Conservation (phyloP, 768 basidiomycete species). For the Chiua virens region DNA sequence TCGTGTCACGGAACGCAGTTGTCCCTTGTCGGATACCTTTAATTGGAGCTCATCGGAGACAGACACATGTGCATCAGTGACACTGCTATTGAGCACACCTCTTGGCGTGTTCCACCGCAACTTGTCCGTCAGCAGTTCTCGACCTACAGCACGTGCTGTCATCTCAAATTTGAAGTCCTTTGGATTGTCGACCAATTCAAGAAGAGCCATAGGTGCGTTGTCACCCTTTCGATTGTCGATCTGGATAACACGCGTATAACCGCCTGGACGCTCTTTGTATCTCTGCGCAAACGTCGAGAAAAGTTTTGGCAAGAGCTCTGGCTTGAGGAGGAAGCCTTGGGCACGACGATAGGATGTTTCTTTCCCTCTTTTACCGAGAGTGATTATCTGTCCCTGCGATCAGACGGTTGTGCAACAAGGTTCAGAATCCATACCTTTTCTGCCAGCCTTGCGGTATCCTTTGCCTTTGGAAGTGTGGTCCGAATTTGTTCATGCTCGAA, state of each 20-base stretch:
- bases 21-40: constrained; percentile 35
- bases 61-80: constrained; percentile 43
- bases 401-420: not conserved
- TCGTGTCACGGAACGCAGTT: constrained; percentile 63
- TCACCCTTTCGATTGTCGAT: constrained; percentile 90
- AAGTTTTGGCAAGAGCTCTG: constrained; percentile 72
- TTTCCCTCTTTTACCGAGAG: constrained; percentile 84
- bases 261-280: constrained; percentile 81
- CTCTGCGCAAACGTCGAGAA: constrained; percentile 79
- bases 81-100: constrained; percentile 52
- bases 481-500: constrained; percentile 95
- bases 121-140: constrained; percentile 69
- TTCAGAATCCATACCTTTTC: constrained; percentile 65
- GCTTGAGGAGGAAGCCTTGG: constrained; percentile 75
- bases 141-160: constrained; percentile 83
- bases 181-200: constrained; percentile 95
- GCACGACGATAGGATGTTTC: constrained; percentile 70
- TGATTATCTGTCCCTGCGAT: constrained; percentile 66
- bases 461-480: constrained; percentile 94
- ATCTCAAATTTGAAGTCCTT: constrained; percentile 86
- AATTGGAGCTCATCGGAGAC: constrained; percentile 50
- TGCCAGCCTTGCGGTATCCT: constrained; percentile 85
- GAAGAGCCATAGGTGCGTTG: constrained; percentile 87
- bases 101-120: constrained; percentile 46
- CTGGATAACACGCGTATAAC: constrained; percentile 93